Conservation (phyloP, 176 grass and related monocot genomes). For the Phragmites australis region DNA sequence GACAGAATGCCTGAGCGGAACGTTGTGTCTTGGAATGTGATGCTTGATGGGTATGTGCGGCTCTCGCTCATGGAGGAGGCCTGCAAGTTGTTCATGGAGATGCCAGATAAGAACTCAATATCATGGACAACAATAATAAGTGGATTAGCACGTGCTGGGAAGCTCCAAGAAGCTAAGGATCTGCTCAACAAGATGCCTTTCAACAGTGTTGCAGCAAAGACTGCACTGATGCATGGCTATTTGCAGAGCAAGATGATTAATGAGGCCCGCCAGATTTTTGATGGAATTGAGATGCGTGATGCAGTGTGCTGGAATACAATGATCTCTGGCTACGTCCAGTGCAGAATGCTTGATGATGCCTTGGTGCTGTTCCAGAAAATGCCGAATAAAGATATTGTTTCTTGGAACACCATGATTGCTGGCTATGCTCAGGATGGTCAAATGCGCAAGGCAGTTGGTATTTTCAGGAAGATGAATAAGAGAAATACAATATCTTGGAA, state of each 20-base stretch:
- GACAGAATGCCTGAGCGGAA: constrained; percentile 58
- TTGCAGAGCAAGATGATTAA: constrained; percentile 41
- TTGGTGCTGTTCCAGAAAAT: constrained; percentile 49
- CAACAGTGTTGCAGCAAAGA: constrained; percentile 51
- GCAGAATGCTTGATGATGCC: constrained; percentile 57
- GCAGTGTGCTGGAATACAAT: constrained; percentile 68
- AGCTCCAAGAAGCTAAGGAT: constrained; percentile 55
- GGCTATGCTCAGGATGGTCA: constrained; percentile 57
- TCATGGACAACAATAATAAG: constrained; percentile 63
- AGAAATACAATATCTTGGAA: constrained; percentile 61
- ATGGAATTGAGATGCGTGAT: constrained; percentile 47
- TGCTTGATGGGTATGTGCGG: constrained; percentile 56
- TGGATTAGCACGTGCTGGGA: constrained; percentile 44
- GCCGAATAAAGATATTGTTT: constrained; percentile 59
- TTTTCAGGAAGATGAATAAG: constrained; percentile 49
- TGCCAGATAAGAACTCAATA: constrained; percentile 49
- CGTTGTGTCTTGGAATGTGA: constrained; percentile 53
- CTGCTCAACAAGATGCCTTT: constrained; percentile 55
- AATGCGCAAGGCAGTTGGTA: constrained; percentile 44
- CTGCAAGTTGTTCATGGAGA: constrained; percentile 41
- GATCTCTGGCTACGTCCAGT: constrained; percentile 55
- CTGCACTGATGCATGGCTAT: constrained; percentile 64
- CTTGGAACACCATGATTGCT: constrained; percentile 68
- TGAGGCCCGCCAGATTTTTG: constrained; percentile 49
- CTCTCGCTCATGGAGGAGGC: constrained; percentile 37